These are phyloP conservation scores for Fusarium mangiferae DNA, from an alignment of 2,329 filamentous ascomycete genomes.

Conservation along the genomic window DNA sequence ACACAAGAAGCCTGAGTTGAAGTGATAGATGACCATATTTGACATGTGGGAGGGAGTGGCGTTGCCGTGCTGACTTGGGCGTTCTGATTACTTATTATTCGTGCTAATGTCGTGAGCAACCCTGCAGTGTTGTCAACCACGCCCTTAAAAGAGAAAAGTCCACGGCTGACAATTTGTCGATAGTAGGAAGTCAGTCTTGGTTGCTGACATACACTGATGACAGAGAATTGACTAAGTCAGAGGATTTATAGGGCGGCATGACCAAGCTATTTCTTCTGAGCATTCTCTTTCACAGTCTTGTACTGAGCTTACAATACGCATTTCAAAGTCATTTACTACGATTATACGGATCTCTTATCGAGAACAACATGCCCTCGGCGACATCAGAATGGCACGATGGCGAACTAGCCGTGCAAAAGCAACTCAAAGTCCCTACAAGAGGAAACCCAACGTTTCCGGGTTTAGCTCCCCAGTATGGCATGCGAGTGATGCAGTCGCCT, in stretches of 20 bases:
- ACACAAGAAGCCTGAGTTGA: background rate
- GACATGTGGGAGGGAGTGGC: background rate
- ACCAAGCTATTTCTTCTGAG: conserved; percentile 2
- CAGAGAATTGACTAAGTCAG: conserved; percentile 15
- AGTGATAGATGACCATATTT: background rate
- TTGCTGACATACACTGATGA: conserved; percentile 3
- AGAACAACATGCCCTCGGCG: conserved; percentile 43
- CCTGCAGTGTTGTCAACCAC: conserved; percentile 13
- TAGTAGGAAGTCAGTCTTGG: background rate
- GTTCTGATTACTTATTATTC: conserved; percentile 3
- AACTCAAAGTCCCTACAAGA: conserved; percentile 65
- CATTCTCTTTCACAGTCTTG: conserved; percentile 1
- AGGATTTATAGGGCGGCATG: background rate
- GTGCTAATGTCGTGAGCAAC: conserved; percentile 13
- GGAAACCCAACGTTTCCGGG: conserved; percentile 75
- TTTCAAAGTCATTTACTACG: conserved; percentile 6
- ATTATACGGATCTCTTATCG: conserved; percentile 5
- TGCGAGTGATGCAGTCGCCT: conserved; percentile 70
- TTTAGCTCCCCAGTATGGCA: conserved; percentile 69
- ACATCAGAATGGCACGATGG: conserved; percentile 68
- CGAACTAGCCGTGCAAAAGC: conserved; percentile 71
- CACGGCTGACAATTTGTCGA: conserved; percentile 25
- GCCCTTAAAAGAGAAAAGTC: conserved; percentile 21
- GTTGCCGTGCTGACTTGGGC: background rate
- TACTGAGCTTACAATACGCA: conserved; percentile 3